phyloP scores from a whole-genome alignment of 495 filamentous ascomycete species.

The Cercophora newfieldiana region DNA sequence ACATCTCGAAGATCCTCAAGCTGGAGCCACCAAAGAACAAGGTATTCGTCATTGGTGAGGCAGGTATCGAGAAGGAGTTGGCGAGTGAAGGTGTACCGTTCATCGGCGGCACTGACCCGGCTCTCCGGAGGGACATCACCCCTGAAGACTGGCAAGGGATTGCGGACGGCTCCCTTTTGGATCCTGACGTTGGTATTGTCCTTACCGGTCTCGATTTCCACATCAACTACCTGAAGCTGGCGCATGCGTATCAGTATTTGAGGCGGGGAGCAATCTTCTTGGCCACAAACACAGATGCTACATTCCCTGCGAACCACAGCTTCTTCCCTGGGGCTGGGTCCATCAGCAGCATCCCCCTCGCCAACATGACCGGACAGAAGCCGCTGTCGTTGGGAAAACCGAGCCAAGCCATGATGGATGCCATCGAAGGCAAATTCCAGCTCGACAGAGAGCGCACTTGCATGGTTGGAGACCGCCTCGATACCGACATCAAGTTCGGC shows the following conservation, averaged over 20 bases:
- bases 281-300: constrained; percentile 88
- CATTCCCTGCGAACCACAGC: constrained; percentile 72
- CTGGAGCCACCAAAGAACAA: constrained; percentile 78
- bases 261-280: constrained; percentile 82
- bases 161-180: constrained; percentile 72
- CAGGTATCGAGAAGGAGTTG: constrained; percentile 88
- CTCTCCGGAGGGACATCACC: constrained; percentile 70
- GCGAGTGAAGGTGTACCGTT: constrained; percentile 71
- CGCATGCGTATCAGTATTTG: constrained; percentile 82
- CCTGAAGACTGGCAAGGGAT: constrained; percentile 76
- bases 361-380: constrained; percentile 68
- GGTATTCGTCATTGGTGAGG: constrained; percentile 90
- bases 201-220: constrained; percentile 89
- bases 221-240: constrained; percentile 89
- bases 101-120: constrained; percentile 86
- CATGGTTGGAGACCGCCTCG: constrained; percentile 93
- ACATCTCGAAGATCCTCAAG: constrained; percentile 88
- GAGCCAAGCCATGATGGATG: constrained; percentile 98
- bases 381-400: constrained; percentile 88
- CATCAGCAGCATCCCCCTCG: constrained; percentile 68
- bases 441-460: constrained; percentile 83
- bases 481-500: constrained; percentile 96
- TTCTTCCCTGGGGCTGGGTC: constrained; percentile 93
- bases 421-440: constrained; percentile 91
- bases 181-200: constrained; percentile 86